Conservation (phyloP, 2,329 filamentous ascomycete genomes). For the Colletotrichum sp. region DNA sequence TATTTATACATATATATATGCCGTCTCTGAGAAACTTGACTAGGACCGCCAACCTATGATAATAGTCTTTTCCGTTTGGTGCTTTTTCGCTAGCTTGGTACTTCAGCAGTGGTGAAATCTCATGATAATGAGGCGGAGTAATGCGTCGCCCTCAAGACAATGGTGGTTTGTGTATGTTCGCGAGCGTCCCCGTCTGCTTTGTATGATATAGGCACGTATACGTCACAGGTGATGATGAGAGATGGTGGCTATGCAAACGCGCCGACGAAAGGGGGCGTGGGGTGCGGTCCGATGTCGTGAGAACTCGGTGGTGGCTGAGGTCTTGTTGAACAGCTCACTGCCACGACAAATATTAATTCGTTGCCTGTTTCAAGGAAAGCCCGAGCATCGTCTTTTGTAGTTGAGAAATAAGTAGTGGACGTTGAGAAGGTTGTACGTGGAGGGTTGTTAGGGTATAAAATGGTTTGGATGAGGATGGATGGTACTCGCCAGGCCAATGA, state of each 20-base stretch:
- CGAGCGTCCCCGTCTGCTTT: not conserved
- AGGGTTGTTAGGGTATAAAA: not conserved
- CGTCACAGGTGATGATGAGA: not conserved
- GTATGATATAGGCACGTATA: not conserved
- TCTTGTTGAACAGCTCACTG: not conserved
- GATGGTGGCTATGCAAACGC: not conserved
- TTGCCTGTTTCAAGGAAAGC: not conserved
- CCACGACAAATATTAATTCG: not conserved
- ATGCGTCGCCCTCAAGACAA: not conserved
- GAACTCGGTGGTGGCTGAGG: not conserved
- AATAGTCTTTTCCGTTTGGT: not conserved
- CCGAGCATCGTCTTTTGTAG: not conserved
- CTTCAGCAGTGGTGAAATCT: not conserved
- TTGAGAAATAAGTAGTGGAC: not conserved
- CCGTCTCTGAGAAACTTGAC: not conserved
- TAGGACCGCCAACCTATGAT: rapidly evolving
- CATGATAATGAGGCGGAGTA: not conserved
- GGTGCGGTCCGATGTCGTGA: not conserved
- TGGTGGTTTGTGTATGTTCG: not conserved
- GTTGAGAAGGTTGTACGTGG: not conserved
- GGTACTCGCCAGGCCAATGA: not conserved
- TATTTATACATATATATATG: not conserved
- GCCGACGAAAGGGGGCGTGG: not conserved
- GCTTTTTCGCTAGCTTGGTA: not conserved
- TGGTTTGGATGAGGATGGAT: not conserved